These are phyloP conservation scores for Tilletia indica DNA, from an alignment of 1,284 basidiomycete genomes.

Conservation along the genomic window DNA sequence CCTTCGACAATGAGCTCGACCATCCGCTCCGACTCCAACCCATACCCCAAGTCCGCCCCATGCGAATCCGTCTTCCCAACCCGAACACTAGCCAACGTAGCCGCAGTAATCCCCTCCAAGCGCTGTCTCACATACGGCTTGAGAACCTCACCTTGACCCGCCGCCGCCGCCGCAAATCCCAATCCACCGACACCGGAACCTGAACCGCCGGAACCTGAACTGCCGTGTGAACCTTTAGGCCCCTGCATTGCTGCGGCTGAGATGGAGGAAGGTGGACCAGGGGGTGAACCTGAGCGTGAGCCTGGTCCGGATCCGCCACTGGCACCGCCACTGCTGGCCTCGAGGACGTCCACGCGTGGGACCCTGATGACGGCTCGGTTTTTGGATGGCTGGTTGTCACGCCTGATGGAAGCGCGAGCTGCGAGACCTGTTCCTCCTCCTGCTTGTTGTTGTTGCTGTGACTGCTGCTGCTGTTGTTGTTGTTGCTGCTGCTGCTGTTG, in stretches of 20 bases:
- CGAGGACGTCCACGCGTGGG: conserved; percentile 82
- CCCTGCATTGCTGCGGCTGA: neutral
- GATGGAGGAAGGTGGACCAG: neutral
- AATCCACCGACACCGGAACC: neutral
- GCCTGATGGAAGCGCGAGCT: conserved; percentile 80
- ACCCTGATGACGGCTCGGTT: conserved; percentile 83
- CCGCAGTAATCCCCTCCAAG: conserved; percentile 86
- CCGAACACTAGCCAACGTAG: conserved; percentile 82
- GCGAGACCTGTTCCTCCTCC: conserved; percentile 61
- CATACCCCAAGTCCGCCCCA: conserved; percentile 57
- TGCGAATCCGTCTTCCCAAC: conserved; percentile 61
- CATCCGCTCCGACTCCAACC: conserved; percentile 86
- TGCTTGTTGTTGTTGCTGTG: too few relatives aligned
- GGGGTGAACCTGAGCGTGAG: neutral
- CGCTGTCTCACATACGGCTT: conserved; percentile 81
- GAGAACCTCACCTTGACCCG: conserved; percentile 62
- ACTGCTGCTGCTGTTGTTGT: too few relatives aligned
- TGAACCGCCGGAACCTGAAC: neutral
- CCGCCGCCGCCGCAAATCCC: neutral
- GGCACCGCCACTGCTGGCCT: conserved; percentile 10
- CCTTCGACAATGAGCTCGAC: conserved; percentile 90
- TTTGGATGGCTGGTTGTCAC: conserved; percentile 77
- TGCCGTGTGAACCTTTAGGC: neutral
- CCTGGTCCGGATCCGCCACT: neutral
- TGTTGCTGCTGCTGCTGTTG: too few relatives aligned